Evolutionary conservation across 2,329 filamentous ascomycete species (phyloP).

Genomic region (Diaporthe sp.): DNA sequence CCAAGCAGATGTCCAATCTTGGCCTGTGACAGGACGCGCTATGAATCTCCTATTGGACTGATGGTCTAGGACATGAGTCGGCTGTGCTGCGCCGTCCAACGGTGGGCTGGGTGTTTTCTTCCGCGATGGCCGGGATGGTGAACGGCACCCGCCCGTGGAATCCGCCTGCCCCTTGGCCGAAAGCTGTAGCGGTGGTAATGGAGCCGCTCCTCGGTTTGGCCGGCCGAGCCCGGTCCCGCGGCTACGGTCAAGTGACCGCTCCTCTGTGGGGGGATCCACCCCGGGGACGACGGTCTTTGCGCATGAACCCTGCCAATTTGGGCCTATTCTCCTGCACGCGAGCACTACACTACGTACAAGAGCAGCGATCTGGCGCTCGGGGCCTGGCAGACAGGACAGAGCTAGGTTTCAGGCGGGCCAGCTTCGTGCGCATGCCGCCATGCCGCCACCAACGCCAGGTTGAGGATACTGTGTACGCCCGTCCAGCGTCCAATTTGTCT

Average conservation of each 20-base stretch:
- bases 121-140: background rate
- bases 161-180: background rate
- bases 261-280: conserved; percentile 17
- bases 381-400: background rate
- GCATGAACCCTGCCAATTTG: conserved; percentile 9
- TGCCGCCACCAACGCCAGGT: background rate
- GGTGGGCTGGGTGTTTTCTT: background rate
- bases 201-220: conserved; percentile 9
- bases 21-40: background rate
- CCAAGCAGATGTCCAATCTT: background rate
- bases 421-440: background rate
- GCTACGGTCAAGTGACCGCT: conserved; percentile 18
- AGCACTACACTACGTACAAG: background rate
- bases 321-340: background rate
- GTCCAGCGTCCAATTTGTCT: background rate
- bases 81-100: background rate
- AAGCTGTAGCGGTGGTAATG: conserved; percentile 8
- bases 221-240: conserved; percentile 21
- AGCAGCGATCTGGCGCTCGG: background rate
- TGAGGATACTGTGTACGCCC: background rate
- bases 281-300: conserved; percentile 5
- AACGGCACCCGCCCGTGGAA: background rate
- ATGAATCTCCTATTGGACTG: background rate
- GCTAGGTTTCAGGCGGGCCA: background rate
- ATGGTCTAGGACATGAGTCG: background rate